Conservation (phyloP, 345 rosid species). For the Citrus inodora region DNA sequence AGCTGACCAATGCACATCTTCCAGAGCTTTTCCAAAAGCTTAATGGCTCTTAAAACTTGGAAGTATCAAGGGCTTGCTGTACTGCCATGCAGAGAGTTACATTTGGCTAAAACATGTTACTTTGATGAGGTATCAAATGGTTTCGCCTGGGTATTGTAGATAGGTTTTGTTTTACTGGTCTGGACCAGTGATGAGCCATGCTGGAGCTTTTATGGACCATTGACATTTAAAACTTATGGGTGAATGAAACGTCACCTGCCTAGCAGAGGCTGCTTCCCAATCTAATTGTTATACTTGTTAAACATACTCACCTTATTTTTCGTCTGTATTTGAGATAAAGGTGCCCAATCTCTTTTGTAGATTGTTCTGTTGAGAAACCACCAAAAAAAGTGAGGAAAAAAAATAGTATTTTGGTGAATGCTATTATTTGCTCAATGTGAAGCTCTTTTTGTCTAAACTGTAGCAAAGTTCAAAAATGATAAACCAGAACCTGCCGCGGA, state of each 20-base stretch:
- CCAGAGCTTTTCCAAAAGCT: slow-evolving; percentile 61
- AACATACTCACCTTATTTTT: background rate
- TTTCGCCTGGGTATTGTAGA: background rate
- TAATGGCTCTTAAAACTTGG: slow-evolving; percentile 13
- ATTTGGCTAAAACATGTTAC: background rate
- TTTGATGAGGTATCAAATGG: background rate
- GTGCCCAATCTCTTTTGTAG: background rate
- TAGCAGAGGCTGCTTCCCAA: background rate
- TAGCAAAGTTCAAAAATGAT: background rate
- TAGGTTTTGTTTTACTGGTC: background rate
- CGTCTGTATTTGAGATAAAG: background rate
- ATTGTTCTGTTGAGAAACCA: background rate
- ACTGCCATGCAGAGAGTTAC: too few species aligned
- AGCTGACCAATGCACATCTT: slow-evolving; percentile 79
- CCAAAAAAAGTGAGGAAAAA: too few species aligned
- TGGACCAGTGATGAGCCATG: background rate
- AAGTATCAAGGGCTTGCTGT: background rate
- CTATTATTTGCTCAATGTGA: background rate
- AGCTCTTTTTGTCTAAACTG: background rate
- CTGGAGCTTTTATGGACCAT: background rate
- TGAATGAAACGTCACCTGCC: background rate
- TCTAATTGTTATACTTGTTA: background rate
- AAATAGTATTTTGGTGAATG: background rate
- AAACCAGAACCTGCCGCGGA: too few species aligned
- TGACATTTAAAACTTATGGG: background rate